A percentile compares a stretch with the other conserved stretches of the same genome.
Evolutionary conservation across 2,329 filamentous ascomycete genomes (phyloP).

Genomic region (Daldinia sp.): DNA sequence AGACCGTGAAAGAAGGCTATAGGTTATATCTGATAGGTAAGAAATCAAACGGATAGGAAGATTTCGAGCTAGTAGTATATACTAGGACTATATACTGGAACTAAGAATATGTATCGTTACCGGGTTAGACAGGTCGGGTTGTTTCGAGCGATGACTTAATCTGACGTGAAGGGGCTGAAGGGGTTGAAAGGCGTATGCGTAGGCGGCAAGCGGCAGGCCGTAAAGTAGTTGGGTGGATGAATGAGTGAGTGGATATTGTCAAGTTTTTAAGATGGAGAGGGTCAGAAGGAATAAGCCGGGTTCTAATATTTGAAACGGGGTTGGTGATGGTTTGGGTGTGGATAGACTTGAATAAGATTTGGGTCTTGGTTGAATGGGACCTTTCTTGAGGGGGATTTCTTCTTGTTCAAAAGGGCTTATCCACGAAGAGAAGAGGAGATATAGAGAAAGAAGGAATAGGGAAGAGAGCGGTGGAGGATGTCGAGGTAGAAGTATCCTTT

Average conservation of each 20-base stretch:
- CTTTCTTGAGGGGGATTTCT: too few species aligned
- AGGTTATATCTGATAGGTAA: constrained; percentile 24
- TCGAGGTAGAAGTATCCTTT: constrained; percentile 27
- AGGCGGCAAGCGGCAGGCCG: not conserved
- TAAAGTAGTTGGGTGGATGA: not conserved
- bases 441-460: constrained; percentile 2
- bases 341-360: not conserved
- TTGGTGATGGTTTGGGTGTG: constrained; percentile 28
- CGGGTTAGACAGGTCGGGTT: not conserved
- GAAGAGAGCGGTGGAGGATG: constrained; percentile 6
- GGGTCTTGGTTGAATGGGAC: constrained; percentile 12
- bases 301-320: constrained; percentile 27
- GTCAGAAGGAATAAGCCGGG: constrained; percentile 23
- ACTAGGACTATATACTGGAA: not conserved
- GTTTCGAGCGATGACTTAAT: constrained; percentile 31
- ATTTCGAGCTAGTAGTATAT: constrained; percentile 28
- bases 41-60: not conserved
- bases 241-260: constrained; percentile 12
- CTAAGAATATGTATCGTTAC: not conserved
- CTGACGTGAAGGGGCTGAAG: constrained; percentile 31
- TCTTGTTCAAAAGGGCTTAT: constrained; percentile 25
- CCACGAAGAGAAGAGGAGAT: constrained; percentile 22
- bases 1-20: constrained; percentile 13
- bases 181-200: too few species aligned
- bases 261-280: not conserved